Base-by-base conservation (phyloP, 2,329 filamentous ascomycete species). In the Fusarium irregulare region DNA sequence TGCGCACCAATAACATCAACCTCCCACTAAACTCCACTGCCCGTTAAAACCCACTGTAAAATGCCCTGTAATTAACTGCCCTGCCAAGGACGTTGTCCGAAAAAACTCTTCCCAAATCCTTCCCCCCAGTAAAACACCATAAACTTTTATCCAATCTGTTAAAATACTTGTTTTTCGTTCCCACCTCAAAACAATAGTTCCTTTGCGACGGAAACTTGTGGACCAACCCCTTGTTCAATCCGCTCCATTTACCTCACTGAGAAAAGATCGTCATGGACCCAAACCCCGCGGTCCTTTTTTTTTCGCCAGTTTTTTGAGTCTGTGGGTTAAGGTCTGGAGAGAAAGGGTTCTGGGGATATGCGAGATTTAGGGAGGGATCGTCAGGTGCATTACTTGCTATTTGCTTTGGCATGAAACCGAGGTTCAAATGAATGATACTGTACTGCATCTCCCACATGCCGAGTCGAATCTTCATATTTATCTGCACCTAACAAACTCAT, bases 261-360 rank as follows among this genome's bases (percentile, higher is more conserved):
- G 66, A 46, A 23, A 63, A 25, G 66, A 70, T 70, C 66, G 32
- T 46, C 66, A 28, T n/a, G 12, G 25, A 32, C 47, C 25, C 3
- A 3, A 27, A 27, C 66, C 66, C 66, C 62, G 63, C 66, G 66
- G 51, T 50, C 55, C 66, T 64, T 65, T 68, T 64, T 51, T 46
- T 44, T 56, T 25, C 48, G 49, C 60, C 60, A 57, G 21, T 64
- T 64, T 62, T 63, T 54, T 55, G 5, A 21, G 9, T 49, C 30
- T n/a, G 28, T 21, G 20, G 20, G 20, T 21, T 21, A 21, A 14
- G 25, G 34, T 37, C 47, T 50, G 47, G 47, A 50, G 47, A 50
- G 32, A 30, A 21, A 21, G 20, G 20, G 20, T 37, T 53, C 49
- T 53, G 49, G 49, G 49, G 49, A 53, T 53, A 53, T 41, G 49